phyloP scores from a whole-genome alignment of 129 eudicot genomes.

The Smallanthus sonchifolius region DNA sequence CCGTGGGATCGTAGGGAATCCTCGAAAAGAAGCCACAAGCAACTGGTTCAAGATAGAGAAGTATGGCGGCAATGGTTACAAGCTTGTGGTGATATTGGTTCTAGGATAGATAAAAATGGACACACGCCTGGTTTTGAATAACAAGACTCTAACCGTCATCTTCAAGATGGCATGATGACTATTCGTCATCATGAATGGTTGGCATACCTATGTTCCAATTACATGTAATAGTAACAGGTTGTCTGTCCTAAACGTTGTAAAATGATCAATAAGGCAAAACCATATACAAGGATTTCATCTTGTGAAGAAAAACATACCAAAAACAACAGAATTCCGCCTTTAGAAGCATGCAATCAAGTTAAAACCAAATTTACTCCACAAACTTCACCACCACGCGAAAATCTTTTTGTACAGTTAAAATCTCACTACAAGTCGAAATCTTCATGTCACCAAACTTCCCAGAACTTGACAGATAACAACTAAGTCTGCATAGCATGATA shows the following conservation, averaged over 20 bases:
- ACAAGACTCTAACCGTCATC: conserved; percentile 30
- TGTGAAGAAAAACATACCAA: neutral
- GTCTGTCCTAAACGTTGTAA: neutral
- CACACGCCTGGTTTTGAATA: conserved; percentile 25
- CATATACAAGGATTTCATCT: neutral
- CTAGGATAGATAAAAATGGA: no score
- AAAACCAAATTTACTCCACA: conserved; percentile 5
- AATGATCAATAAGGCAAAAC: neutral
- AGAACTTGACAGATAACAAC: neutral
- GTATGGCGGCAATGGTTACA: conserved; percentile 23
- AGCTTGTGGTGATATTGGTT: no score
- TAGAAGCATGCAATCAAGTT: neutral
- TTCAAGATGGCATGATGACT: conserved; percentile 27
- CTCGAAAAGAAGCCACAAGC: conserved; percentile 31
- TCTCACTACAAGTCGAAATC: conserved; percentile 1
- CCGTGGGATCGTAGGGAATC: conserved; percentile 38
- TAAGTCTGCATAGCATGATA: conserved; percentile 80
- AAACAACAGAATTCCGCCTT: neutral
- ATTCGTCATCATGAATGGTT: neutral
- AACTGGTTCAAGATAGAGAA: conserved; percentile 54
- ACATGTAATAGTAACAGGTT: neutral
- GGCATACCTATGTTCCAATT: neutral
- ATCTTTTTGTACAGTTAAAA: conserved; percentile 18
- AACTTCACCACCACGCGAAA: neutral
- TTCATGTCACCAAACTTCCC: neutral